Evolutionary conservation across 495 filamentous ascomycete species (phyloP), one percentile per base, ranked within the genome.

Genomic region (Xylaria sp.): DNA sequence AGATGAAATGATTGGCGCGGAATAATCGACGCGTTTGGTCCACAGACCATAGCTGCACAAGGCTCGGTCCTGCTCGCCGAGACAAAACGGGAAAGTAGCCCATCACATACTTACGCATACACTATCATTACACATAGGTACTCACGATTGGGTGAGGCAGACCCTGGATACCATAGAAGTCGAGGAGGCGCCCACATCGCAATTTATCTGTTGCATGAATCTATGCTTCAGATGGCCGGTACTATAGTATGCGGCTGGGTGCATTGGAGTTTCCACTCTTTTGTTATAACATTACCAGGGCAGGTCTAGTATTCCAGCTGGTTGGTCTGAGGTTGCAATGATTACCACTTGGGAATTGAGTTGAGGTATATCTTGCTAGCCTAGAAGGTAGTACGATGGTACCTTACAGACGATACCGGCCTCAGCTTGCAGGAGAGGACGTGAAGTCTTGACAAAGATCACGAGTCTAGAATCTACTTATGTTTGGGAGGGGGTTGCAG

Each of bases 1-100:
- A 29, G 46, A 33, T 31, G 52, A 46, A 40, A 48, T 71, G 69
- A 71, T 71, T 71, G 69, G 69, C 69, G 69, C 69, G 48, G 69
- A 66, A 66, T 65, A 57, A 59, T 71, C 29, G 61, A 50, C 41
- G 37, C 29, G 35, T 44, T 48, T 66, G 50, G 52, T 65, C 61
- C 26, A 71, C 48, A 66, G 50, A 24, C 19, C 50, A 65, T 63
- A 61, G 35, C 69, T 43, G 31, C 48, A 50, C 68, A 71, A 71
- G 61, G 61, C 52, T 71, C 69, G 69, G 69, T 59, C 44, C 61
- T 71, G 5, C 37, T 59, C 46, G 59, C 69, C 69, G 69, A 71
- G 69, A 71, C 69, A 59, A 71, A 71, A 65, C 48, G 46, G 69
- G 69, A 65, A 71, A 70, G 46, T 48, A 29, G 46, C 46, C 26